Evolutionary conservation across 257 asterid genomes (phyloP).

Genomic region (Fraxinus americana): DNA sequence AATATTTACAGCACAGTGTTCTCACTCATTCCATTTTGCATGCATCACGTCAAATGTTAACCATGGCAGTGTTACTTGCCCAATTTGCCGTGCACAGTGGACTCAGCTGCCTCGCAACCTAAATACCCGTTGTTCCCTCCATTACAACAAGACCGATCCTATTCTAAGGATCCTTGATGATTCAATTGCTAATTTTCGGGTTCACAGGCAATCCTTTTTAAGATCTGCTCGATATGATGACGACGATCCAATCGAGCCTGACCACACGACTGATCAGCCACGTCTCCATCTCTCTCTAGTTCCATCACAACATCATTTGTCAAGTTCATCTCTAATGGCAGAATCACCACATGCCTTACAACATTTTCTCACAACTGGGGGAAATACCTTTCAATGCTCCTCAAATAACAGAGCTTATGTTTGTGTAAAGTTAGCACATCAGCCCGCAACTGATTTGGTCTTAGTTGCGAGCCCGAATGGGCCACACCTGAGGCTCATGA

Average conservation of each 20-base stretch:
- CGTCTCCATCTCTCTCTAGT: constrained; percentile 68
- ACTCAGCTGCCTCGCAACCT: constrained; percentile 84
- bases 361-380: constrained; percentile 28
- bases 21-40: constrained; percentile 84
- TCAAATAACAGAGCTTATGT: constrained; percentile 55
- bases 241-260: constrained; percentile 81
- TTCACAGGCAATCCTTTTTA: constrained; percentile 80
- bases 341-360: constrained; percentile 35
- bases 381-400: constrained; percentile 28
- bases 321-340: constrained; percentile 39
- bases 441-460: constrained; percentile 78
- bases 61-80: constrained; percentile 92
- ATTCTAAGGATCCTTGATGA: constrained; percentile 87
- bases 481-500: constrained; percentile 86
- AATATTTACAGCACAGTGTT: constrained; percentile 90
- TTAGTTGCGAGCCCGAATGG: constrained; percentile 81
- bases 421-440: constrained; percentile 57
- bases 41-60: constrained; percentile 94
- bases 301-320: constrained; percentile 32
- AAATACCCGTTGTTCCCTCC: constrained; percentile 46
- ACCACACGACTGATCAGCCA: constrained; percentile 42
- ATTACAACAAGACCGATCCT: constrained; percentile 61
- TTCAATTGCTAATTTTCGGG: constrained; percentile 82
- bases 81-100: constrained; percentile 94
- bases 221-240: constrained; percentile 83